Conservation (phyloP, 192 early-diverging fungal genomes). For the Entrophospora sp. region DNA sequence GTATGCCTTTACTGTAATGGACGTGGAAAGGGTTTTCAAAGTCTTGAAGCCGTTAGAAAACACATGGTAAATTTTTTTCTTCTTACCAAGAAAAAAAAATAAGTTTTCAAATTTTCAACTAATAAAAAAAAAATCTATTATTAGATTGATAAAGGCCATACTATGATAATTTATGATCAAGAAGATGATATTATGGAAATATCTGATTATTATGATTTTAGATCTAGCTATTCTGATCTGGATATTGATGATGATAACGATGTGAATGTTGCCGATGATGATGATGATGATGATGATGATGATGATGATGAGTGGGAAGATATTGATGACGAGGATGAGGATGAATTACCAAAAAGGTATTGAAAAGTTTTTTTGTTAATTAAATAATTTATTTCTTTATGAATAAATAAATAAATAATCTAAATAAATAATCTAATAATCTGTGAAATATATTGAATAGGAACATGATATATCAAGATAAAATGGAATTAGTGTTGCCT, state of each 20-base stretch:
- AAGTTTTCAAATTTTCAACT: not conserved
- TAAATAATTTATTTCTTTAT: not conserved
- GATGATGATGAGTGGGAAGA: conserved; percentile 36
- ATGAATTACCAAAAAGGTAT: conserved; percentile 22
- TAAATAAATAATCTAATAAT: not conserved
- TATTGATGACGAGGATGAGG: conserved; percentile 35
- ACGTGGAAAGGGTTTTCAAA: conserved; percentile 70
- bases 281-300: conserved; percentile 37
- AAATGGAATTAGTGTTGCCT: conserved; percentile 81
- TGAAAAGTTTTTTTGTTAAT: not conserved
- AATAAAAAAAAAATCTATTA: not conserved
- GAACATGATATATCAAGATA: conserved; percentile 56
- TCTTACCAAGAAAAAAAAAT: not conserved
- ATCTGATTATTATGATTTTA: conserved; percentile 94
- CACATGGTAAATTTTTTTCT: conserved; percentile 95
- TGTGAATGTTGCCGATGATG: conserved; percentile 37
- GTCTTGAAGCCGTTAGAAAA: conserved; percentile 83
- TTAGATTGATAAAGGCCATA: conserved; percentile 85
- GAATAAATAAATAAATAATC: not conserved
- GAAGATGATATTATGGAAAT: conserved; percentile 87
- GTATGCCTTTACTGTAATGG: conserved; percentile 94
- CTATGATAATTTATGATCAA: conserved; percentile 92
- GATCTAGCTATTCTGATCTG: conserved; percentile 75
- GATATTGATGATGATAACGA: conserved; percentile 37
- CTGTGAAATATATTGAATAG: conserved; percentile 26